Percentiles rank a stretch among this genome's conserved stretches.
These are phyloP conservation scores for Suillus plorans DNA, from an alignment of 768 basidiomycete species.

Conservation along the genomic window DNA sequence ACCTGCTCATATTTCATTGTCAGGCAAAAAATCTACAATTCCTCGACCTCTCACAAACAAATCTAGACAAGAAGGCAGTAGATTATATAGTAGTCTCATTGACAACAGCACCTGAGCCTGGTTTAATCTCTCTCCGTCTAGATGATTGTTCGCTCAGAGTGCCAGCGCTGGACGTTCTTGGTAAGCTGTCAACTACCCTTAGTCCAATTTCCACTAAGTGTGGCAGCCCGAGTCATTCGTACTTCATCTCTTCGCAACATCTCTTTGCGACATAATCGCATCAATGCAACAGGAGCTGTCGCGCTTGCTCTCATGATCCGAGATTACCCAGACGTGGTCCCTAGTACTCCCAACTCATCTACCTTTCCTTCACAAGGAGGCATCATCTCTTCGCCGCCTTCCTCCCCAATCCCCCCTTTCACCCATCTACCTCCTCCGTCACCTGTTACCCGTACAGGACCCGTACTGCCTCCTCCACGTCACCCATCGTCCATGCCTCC, in stretches of 20 bases:
- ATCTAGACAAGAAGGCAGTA: conserved; percentile 78
- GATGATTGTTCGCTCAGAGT: conserved; percentile 84
- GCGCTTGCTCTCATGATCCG: conserved; percentile 94
- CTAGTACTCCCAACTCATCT: conserved; percentile 12
- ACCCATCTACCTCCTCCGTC: conserved; percentile 17
- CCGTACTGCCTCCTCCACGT: conserved; percentile 48
- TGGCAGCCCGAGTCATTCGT: conserved; percentile 76
- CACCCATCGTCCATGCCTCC: conserved; percentile 46
- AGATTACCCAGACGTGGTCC: conserved; percentile 86
- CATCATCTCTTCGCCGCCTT: conserved; percentile 30
- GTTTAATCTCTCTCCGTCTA: conserved; percentile 76
- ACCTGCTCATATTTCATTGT: neutral
- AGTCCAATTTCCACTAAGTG: neutral
- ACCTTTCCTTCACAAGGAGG: conserved; percentile 10
- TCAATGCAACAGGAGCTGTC: conserved; percentile 82
- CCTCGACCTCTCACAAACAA: conserved; percentile 86
- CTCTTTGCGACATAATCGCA: conserved; percentile 86
- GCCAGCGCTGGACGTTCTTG: conserved; percentile 73
- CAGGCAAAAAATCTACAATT: conserved; percentile 80
- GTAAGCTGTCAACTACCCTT: conserved; percentile 43
- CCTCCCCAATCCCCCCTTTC: conserved; percentile 33
- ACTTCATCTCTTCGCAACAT: conserved; percentile 84
- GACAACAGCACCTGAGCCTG: conserved; percentile 34
- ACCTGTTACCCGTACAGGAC: conserved; percentile 35
- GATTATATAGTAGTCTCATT: conserved; percentile 80